Percentiles rank a stretch among this genome's conserved stretches.
phyloP scores from a whole-genome alignment of 495 filamentous ascomycete species.

The Apiosordaria backusii region DNA sequence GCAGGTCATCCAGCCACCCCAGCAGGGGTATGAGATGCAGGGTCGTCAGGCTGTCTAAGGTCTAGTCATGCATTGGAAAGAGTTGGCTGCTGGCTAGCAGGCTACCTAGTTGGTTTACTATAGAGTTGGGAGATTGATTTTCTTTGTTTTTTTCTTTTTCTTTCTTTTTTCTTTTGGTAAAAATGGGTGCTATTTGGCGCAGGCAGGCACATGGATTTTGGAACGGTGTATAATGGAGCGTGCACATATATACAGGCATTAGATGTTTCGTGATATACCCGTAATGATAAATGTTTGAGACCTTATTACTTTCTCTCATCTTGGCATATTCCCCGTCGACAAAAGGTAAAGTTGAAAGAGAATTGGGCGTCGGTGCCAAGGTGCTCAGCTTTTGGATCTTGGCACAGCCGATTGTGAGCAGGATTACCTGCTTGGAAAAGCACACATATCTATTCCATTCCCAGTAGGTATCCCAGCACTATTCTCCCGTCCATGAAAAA shows the following conservation, averaged over 20 bases:
- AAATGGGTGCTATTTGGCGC: not conserved
- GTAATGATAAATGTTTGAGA: not conserved
- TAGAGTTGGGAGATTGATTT: not conserved
- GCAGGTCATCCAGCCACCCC: not conserved
- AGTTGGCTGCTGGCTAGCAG: not conserved
- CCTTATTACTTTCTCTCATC: no score
- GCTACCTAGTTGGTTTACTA: not conserved
- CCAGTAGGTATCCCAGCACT: no score
- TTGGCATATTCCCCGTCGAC: no score
- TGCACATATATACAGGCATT: not conserved
- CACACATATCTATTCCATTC: no score
- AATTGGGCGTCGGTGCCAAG: no score
- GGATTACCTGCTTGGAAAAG: no score
- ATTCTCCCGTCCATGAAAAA: no score
- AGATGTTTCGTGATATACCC: not conserved
- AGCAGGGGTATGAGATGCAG: constrained; percentile 3
- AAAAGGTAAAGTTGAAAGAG: no score
- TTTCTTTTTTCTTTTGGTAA: not conserved
- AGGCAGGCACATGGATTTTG: not conserved
- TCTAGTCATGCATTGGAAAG: not conserved
- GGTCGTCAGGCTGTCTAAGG: not conserved
- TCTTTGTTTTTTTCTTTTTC: not conserved
- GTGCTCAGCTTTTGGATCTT: no score
- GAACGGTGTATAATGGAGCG: not conserved
- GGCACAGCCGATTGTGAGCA: no score